Base-by-base conservation (phyloP, 495 filamentous ascomycete genomes). In the Aspergillus sparsus region DNA sequence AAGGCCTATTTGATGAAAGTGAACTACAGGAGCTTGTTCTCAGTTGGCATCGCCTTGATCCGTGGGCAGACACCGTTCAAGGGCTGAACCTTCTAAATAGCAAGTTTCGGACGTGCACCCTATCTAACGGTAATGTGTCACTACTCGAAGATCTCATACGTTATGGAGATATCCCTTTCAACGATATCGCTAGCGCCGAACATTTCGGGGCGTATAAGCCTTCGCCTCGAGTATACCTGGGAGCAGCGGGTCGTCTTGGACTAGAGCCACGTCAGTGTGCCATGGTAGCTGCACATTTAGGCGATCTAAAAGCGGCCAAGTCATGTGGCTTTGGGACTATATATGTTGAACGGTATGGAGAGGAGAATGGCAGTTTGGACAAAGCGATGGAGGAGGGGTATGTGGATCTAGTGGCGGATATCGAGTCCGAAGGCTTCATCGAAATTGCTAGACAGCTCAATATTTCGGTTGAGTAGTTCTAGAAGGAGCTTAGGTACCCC, bases 201-300 rank as follows among this genome's bases (percentile, higher is more conserved):
- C 77, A 87, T 60, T 93, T 91, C 66, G 75, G 78, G n/a, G 86
- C 85, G 7, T 93, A 93, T 68, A 95, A 94, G 69, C 90, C 90
- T 7, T 80, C 83, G 61, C 81, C 85, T 13, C 74, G 71, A 42
- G 85, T 88, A 6, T 93, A 92, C 69, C 71, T 77, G 0, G 90
- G 89, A 0, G 89, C 89, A 2, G 88, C 80, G 12, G 65, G 74
- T 45, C 72, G 74, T 45, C 71, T 92, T 46, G 85, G 82, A 0
- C 53, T 87, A 45, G 66, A 82, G 60, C 81, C 84, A 1, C 61
- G 60, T 15, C 80, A 93, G 62, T 88, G 90, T 53, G 88, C 82
- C 0, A 80, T 93, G 83, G 89, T 92, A n/a, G 89, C 91, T 12
- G 83, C 89, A 42, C 90, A 95, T 72, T 68, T 92, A 49, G 65